Evolutionary conservation across 176 grass and related monocot species (phyloP), one percentile per base, ranked within the genome.

Genomic region (Hsuehochloa calcarea): DNA sequence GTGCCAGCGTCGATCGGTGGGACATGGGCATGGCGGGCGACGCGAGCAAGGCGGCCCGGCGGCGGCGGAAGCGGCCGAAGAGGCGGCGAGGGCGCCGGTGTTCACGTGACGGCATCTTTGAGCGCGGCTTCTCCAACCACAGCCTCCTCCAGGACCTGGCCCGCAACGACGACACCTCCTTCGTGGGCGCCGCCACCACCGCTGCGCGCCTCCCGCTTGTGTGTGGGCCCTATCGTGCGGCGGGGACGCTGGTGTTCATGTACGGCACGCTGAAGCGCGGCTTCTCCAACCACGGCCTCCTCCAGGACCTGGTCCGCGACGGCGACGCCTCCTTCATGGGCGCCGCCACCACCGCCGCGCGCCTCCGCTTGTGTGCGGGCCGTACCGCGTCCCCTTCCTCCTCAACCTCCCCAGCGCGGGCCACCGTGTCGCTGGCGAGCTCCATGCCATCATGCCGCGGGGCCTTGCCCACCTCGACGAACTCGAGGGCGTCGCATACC

Each of bases 351-450:
- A 97, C 95, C 0, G 75, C 92, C 13, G 4, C 35, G 4, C 64
- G 56, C 5, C 77, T 94, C 88, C 95, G 11, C 90, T 97, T 59
- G 95, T 97, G 35, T 97, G 95, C 84, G 95, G 95, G 9, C 95
- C 95, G 3, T 97, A 97, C 92, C 95, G 92, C 86, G 95, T 97
- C 47, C 95, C 95, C 7, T 97, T 97, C 88, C 95, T 97, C 26
- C 92, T 97, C 78, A 89, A 97, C 90, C 90, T 92, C 9, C 85
- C 87, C 0, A 86, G 84, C 5, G 55, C 85, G 16, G 80, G 84
- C 5, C 74, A 94, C 45, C 95, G 88, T 23, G 92, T 97, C 19
- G n/a, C 65, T 0, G 95, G 95, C 5, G 95, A 97, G 86, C 87
- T 93, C 35, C 94, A 94, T 81, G 71, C 87, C 23, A 87, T 94